phyloP scores from a whole-genome alignment of 208 protist genomes.

The Trypanosoma conorhini region DNA sequence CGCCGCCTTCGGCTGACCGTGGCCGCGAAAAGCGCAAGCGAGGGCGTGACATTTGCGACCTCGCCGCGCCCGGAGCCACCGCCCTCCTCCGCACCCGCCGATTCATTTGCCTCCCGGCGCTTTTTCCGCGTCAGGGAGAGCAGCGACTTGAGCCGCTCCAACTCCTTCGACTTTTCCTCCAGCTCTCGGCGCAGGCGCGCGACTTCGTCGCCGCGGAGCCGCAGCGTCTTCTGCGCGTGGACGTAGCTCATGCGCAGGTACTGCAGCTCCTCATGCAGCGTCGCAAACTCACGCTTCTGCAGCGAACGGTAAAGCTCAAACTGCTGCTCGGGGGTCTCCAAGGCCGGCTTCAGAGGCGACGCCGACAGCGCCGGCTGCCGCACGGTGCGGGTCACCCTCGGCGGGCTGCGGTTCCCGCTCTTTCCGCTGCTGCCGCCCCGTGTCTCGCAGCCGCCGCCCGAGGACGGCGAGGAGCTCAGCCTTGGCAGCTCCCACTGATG shows the following conservation, averaged over 20 bases:
- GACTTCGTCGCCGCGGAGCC: slow-evolving; percentile 54
- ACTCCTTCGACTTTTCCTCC: slow-evolving; percentile 36
- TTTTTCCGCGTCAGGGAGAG: background rate
- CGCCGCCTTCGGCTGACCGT: background rate
- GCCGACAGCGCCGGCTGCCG: background rate
- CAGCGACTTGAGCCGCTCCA: slow-evolving; percentile 25
- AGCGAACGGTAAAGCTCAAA: slow-evolving; percentile 49
- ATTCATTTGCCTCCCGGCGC: background rate
- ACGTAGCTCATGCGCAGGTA: slow-evolving; percentile 67
- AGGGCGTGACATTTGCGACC: background rate
- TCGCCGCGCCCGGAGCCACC: background rate
- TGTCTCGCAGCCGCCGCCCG: background rate
- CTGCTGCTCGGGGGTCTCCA: slow-evolving; percentile 20
- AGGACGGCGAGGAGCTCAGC: background rate
- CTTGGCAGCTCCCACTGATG: slow-evolving; percentile 1
- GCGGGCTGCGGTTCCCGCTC: background rate
- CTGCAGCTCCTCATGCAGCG: slow-evolving; percentile 63
- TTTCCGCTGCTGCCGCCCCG: background rate
- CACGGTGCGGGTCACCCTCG: background rate
- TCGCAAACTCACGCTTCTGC: slow-evolving; percentile 57
- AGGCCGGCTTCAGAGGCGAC: slow-evolving; percentile 6
- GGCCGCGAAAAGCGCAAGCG: slow-evolving; percentile 20
- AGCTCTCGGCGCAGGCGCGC: slow-evolving; percentile 45
- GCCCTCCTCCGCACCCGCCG: background rate
- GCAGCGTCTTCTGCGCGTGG: slow-evolving; percentile 50